phyloP scores from a whole-genome alignment of 495 filamentous ascomycete species.

The Penicillium canariense region DNA sequence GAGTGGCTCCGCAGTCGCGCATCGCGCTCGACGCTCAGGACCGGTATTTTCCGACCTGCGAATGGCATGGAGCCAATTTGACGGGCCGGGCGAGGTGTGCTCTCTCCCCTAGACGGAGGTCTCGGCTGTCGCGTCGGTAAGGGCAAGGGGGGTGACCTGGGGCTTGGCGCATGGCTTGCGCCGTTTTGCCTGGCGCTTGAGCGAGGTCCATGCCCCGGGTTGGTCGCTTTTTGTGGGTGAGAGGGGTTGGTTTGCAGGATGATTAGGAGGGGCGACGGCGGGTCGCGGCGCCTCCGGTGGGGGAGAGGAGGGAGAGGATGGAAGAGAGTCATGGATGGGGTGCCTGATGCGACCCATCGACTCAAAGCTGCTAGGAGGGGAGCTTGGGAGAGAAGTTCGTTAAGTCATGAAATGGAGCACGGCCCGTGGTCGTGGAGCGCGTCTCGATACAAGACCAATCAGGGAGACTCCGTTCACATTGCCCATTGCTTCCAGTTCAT shows the following conservation, averaged over 20 bases:
- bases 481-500: conserved; percentile 34
- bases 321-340: background rate
- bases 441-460: background rate
- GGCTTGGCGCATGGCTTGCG: background rate
- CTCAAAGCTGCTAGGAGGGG: background rate
- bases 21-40: conserved; percentile 1
- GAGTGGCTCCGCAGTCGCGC: conserved; percentile 11
- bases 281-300: conserved; percentile 1
- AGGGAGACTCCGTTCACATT: conserved; percentile 19
- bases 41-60: conserved; percentile 13
- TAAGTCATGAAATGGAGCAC: conserved; percentile 4
- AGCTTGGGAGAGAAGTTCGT: background rate
- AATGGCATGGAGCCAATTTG: conserved; percentile 1
- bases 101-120: background rate
- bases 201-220: background rate
- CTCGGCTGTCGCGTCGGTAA: too few relatives aligned
- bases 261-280: background rate
- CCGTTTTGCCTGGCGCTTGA: background rate
- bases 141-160: background rate
- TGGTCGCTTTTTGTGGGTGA: conserved; percentile 1
- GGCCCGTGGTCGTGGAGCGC: background rate
- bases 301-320: background rate
- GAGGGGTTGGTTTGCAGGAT: background rate
- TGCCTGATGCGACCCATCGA: background rate
- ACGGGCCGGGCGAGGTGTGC: background rate